These are phyloP conservation scores for Blastobotrys capitulatus DNA, from an alignment of 1,139 yeast genomes.

Conservation along the genomic window DNA sequence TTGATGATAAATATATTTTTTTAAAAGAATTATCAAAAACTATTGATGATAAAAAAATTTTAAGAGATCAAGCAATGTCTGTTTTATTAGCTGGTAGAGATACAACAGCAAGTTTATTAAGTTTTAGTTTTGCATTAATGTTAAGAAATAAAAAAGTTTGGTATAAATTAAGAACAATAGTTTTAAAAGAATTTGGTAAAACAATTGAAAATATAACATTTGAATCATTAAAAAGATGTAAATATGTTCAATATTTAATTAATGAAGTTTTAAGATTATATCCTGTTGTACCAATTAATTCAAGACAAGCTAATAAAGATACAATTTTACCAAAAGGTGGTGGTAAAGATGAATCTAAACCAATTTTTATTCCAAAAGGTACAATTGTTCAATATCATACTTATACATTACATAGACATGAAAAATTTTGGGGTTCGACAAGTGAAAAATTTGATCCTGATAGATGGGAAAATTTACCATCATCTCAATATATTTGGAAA, in stretches of 20 bases:
- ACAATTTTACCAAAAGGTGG: conserved; percentile 52
- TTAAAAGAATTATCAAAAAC: conserved; percentile 47
- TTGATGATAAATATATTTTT: conserved; percentile 37
- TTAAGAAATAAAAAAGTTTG: conserved; percentile 42
- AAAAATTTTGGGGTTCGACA: conserved; percentile 45
- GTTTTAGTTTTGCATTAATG: conserved; percentile 44
- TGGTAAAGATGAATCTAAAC: conserved; percentile 41
- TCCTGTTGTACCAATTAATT: conserved; percentile 52
- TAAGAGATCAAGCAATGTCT: conserved; percentile 49
- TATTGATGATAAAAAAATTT: conserved; percentile 44
- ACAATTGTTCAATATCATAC: conserved; percentile 42
- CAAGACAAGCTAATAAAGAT: conserved; percentile 42
- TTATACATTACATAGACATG: conserved; percentile 44
- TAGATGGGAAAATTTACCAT: conserved; percentile 37
- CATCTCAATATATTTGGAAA: conserved; percentile 37
- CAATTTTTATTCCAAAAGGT: conserved; percentile 46
- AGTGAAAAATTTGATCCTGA: conserved; percentile 47
- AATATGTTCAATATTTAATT: conserved; percentile 43
- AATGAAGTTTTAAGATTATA: conserved; percentile 50
- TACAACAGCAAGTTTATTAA: conserved; percentile 52
- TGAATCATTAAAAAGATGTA: conserved; percentile 47
- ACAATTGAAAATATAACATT: conserved; percentile 33
- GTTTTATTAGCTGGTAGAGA: conserved; percentile 53
- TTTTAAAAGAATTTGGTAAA: conserved; percentile 30
- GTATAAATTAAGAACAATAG: conserved; percentile 38